Base-by-base conservation (phyloP, 306 rosid species). In the Arachis stenosperma region DNA sequence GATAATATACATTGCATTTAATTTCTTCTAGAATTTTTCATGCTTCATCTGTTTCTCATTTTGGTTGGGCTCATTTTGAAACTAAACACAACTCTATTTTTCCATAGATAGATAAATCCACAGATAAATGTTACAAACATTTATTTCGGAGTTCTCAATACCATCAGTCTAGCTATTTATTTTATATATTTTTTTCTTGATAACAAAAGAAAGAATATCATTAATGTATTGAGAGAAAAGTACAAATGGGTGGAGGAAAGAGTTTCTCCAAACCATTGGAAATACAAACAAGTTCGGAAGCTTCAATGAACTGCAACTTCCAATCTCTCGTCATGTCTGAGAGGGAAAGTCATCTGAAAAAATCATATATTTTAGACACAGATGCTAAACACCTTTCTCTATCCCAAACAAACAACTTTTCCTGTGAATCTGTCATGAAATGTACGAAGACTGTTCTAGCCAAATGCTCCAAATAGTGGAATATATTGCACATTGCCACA, bases 391-490 rank as follows among this genome's bases (percentile, higher is more conserved):
- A 22, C 27, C 27, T 22, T 22, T 22, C 1, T 22, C 27, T 22
- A 22, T 1, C 27, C 27, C 27, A 22, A 22, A 22, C 27, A 22
- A 22, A 22, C 27, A 22, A 22, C 27, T 22, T 22, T 22, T 22
- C 27, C 27, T 22, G 27, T 22, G 27, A 22, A 22, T 22, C 27
- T 22, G 27, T 22, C 27, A 22, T 22, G 27, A 22, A 22, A 22
- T 22, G 27, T 22, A 22, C 27, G 27, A 22, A 71, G 61, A 77
- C 81, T 73, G 86, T 81, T 22, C 27, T 22, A 22, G 27, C 27
- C 27, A 22, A 22, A 22, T 22, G 27, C 27, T 22, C 27, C 27
- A 1, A 22, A 22, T 22, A 22, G 27, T 22, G 27, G 27, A 22
- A 22, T 22, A 22, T 22, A 22, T 22, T 22, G 27, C 27, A 22